Base-by-base conservation (phyloP, 768 basidiomycete genomes). In the Lactarius trivialis region DNA sequence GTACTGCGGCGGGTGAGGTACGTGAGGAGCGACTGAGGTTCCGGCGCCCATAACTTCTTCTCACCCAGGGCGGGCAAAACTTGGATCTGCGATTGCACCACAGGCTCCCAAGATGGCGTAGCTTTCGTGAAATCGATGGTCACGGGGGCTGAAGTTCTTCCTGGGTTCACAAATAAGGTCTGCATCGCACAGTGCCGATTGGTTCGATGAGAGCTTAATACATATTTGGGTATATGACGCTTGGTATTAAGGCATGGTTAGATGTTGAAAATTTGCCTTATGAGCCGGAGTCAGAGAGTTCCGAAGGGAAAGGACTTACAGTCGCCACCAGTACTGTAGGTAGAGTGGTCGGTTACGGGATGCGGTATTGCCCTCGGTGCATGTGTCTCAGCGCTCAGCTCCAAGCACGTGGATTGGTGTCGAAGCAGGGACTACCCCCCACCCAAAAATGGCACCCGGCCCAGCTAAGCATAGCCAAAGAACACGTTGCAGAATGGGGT, bases 401-500 rank as follows among this genome's bases (percentile, higher is more conserved):
- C 43, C n/a, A 45, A 43, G 43, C 9, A 43, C 8, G 21, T n/a
- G 43, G 21, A n/a, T 45, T 4, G 9, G n/a, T 24, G 43, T 21
- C 21, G 12, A 26, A 26, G 41, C 41, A 48, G 56, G 32, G n/a
- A 24, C 39, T 57, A 49, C n/a, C 14, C 12, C 24, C 12, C 7
- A 11, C 17, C 36, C 14, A 33, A 34, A 53, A 21, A 11, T 32
- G 39, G 55, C n/a, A 55, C 19, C 15, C 15, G 37, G 48, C 30
- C 17, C 26, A 28, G 45, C 26, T 56, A 33, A 21, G 34, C 45
- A 37, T 30, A 34, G 41, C 17, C 14, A 30, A 6, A 19, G 21
- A 41, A 28, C 50, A 45, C 41, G 51, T 58, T 56, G 24, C 26
- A 37, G 39, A 62, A 62, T 57, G 61, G 56, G 61, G 56, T 52